Base-by-base conservation (phyloP, 176 grass and related monocot species). In the Oryza coarctata region DNA sequence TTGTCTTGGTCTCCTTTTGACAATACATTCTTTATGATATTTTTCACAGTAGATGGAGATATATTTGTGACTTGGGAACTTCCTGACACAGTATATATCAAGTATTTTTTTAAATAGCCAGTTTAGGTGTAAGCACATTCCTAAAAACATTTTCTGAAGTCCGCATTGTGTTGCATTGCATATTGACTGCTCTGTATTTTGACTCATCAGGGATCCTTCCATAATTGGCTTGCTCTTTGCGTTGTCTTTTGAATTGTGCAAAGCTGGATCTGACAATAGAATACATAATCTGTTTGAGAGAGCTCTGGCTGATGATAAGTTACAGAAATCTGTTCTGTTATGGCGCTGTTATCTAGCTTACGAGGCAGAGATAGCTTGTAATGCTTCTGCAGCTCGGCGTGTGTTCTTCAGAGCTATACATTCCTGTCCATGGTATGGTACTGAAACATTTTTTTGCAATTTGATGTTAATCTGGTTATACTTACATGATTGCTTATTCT, bases 371-470 rank as follows among this genome's bases (percentile, higher is more conserved):
- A 84, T 95, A 66, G 63, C 85, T 65, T 87, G 85, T 82, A 88
- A 95, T 89, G 82, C 75, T 73, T 88, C 89, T 80, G 86, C 87
- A 32, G 92, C 95, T 68, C 88, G 89, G 28, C 87, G 90, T 71
- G 89, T 95, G 41, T 95, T 98, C 73, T 98, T 95, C 83, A 95
- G 95, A 91, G 95, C 95, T 73, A 98, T 98, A 91, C 95, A 98
- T 86, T 82, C 95, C 65, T 98, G 95, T 79, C 95, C 95, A 32
- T 98, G 95, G 95, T 95, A 95, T 57, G 74, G 11, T 11, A 29
- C 35, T 84, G 43, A 79, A 64, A 63, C 32, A 43, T 72, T 35
- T 58, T 30, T 1, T 70, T 57, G 3, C 26, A 31, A 17, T 64
- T 81, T 58, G 35, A 64, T 65, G 13, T 79, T 83, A 27, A 3